Conservation (phyloP, 257 asterid genomes). For the Solanum dulcamara region DNA sequence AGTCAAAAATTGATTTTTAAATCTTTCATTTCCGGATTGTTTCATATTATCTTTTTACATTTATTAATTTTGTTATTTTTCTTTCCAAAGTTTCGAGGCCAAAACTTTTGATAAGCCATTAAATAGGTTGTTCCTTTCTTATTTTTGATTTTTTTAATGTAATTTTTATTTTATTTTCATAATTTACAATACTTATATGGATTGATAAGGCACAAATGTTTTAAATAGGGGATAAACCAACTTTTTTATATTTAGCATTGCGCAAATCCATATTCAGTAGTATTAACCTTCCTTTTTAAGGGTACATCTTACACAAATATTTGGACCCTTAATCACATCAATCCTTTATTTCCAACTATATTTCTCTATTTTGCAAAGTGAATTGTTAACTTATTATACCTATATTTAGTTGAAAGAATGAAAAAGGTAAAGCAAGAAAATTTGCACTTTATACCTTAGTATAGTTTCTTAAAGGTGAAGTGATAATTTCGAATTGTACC, state of each 20-base stretch:
- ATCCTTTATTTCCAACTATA: too few relatives aligned
- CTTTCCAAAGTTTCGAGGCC: too few relatives aligned
- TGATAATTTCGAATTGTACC: too few relatives aligned
- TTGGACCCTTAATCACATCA: neutral
- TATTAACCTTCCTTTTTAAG: neutral
- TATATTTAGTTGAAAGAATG: neutral
- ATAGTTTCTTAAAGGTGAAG: neutral
- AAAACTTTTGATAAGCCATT: too few relatives aligned
- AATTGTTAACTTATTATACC: neutral
- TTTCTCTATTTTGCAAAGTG: neutral
- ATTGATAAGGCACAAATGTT: neutral
- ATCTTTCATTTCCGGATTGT: too few relatives aligned
- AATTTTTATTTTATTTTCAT: too few relatives aligned
- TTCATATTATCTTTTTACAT: neutral
- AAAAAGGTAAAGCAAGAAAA: too few relatives aligned
- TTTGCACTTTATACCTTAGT: neutral
- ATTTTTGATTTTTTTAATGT: too few relatives aligned
- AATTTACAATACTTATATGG: neutral
- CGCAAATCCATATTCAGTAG: neutral
- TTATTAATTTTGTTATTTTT: too few relatives aligned
- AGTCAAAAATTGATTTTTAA: too few relatives aligned
- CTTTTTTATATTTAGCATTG: neutral
- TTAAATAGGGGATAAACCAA: too few relatives aligned
- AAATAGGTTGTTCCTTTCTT: too few relatives aligned
- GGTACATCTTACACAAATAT: neutral